Evolutionary conservation across 345 rosid genomes (phyloP), one percentile per base, ranked within the genome.

Genomic region (Fremontodendron californicum): DNA sequence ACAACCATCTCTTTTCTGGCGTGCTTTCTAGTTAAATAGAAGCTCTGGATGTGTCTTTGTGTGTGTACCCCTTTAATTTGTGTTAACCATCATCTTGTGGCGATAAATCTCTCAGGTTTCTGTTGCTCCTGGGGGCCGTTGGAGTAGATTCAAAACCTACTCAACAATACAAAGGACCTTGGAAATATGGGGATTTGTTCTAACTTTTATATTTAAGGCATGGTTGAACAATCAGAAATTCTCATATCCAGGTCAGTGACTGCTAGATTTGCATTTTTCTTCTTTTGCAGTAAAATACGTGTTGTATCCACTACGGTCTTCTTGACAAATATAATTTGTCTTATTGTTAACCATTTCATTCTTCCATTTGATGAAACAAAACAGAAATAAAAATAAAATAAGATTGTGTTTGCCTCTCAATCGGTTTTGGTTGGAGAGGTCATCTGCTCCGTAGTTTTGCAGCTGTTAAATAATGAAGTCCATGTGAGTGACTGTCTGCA

Each of bases 171-270:
- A 94, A 81, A 88, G 98, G 83, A 86, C 98, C 46, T 60, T 94
- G 87, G 98, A 94, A 86, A 93, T 94, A 82, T 94, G 98, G 98
- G 98, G 98, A 73, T 90, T 84, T 79, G 94, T 93, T 70, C 16
- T 94, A 9, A 83, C 80, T 61, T 93, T 94, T 81, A 72, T 90
- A 60, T 91, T 94, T 81, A 94, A 83, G 87, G 90, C 82, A 39
- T 94, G 98, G 98, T 74, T 89, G 78, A 89, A 83, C 89, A 89
- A 82, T 80, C 92, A 86, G 88, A 94, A 94, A 62, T 94, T 94
- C 81, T 78, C 97, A n/a, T 93, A 94, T 79, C 84, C 82, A 91
- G 98, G 98, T 93, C 74, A 77, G 85, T 74, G 35, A 43, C 21
- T 48, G 65, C 46, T 43, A 31, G 3, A 23, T 25, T 4, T 10